Base-by-base conservation (phyloP, 1,284 basidiomycete species). In the Afroboletus lepidellus region DNA sequence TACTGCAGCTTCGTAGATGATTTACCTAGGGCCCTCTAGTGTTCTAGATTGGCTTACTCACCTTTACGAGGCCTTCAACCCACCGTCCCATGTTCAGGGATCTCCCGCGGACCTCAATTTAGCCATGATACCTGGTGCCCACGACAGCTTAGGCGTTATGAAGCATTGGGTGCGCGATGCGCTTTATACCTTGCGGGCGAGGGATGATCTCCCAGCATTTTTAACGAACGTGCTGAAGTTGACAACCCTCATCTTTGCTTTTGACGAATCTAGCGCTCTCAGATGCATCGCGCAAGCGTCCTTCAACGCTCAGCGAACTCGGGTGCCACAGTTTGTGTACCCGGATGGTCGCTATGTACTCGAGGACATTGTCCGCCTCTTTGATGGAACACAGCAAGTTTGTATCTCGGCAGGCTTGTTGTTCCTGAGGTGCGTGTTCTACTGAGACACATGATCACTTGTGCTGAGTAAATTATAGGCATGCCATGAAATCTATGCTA, bases 41-140 rank as follows among this genome's bases (percentile, higher is more conserved):
- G 34, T 57, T 4, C 27, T 62, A 0, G 56, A 65, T 24, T 77
- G 74, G 71, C 59, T 77, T 20, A 56, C 55, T 18, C 67, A 61
- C 13, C 60, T 79, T 1, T 76, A 74, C 41, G 69, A 76, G 25
- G 66, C 74, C 4, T 41, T 78, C 5, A 66, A 73, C 39, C 77
- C 78, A 1, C 56, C 72, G 6, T 67, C 57, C 41, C 66, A 69
- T 47, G 51, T 59, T 13, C 66, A 77, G 32, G 78, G 78, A n/a
- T 67, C 71, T 1, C 51, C 60, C 0, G 62, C 71, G 0, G 60
- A 69, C 23, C 61, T 78, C 2, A 59, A 74, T 38, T 34, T 66
- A 0, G 52, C 56, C 1, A 38, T 57, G 11, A 74, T 79, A 34
- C 74, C 74, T 0, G 71, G 74, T 44, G 71, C 64, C 23, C 54